Base-by-base conservation (phyloP, 345 rosid genomes). In the Eucalyptus virginea region DNA sequence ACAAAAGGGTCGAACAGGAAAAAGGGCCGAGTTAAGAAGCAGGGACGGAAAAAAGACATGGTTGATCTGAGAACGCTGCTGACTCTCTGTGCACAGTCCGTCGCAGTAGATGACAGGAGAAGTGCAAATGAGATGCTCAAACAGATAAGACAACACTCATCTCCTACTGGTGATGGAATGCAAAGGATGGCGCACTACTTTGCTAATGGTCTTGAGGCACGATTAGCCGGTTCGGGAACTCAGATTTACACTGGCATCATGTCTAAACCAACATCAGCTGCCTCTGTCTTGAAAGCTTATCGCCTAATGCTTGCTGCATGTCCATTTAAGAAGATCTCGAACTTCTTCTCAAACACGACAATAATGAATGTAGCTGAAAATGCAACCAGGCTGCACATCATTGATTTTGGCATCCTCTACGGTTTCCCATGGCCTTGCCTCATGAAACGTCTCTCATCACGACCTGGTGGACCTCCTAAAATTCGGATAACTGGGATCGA, bases 361-460 rank as follows among this genome's bases (percentile, higher is more conserved):
- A 94, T 94, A 18, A 88, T 93, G 89, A 93, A 94, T 87, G 87
- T 92, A 45, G 93, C 95, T 17, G 92, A 92, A 89, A 91, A 94
- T 54, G 92, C 92, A 30, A 88, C 89, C 37, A 91, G 91, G 87
- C 93, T 95, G 47, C 97, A 95, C 90, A 92, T 95, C 28, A 87
- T 95, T 87, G 96, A 94, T 88, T 95, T 95, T 28, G 97, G 97
- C 45, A 90, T 94, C 88, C 90, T 91, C 13, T 94, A 95, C 45
- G 97, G 96, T 45, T 95, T 94, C 86, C 97, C 92, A 42, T 94
- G 97, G 97, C 96, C 96, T 87, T 92, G 94, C 91, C 93, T 95
- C 50, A 94, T 95, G 60, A 89, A 89, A 21, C 93, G 89, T 54
- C 95, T 94, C 88, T 93, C 97, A 32, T 89, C 92, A 42, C 89